A percentile compares a stretch with the other conserved stretches of the same genome.
Evolutionary conservation across 768 basidiomycete genomes (phyloP).

Genomic region (Tricholoma bakamatsutake): DNA sequence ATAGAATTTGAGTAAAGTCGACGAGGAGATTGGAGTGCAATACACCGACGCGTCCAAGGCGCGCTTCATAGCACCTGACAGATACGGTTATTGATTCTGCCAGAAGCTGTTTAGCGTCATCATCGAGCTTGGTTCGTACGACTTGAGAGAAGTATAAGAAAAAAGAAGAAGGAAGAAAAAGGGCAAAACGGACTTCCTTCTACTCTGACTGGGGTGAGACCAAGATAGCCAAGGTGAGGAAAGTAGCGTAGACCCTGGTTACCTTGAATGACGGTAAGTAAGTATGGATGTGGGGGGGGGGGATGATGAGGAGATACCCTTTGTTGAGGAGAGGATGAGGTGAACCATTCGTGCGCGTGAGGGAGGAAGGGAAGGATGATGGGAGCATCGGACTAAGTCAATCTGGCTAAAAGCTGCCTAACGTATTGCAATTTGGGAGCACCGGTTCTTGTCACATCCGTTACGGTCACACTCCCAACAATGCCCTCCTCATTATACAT

Average conservation of each 20-base stretch:
- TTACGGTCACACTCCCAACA: slow-evolving; percentile 15
- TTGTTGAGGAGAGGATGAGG: slow-evolving; percentile 58
- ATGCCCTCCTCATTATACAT: slow-evolving; percentile 70
- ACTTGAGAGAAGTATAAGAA: slow-evolving; percentile 30
- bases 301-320: slow-evolving; percentile 28
- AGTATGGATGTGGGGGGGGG: slow-evolving; percentile 5
- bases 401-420: slow-evolving; percentile 20
- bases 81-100: slow-evolving; percentile 65
- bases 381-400: slow-evolving; percentile 25
- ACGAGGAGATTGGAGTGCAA: slow-evolving; percentile 60
- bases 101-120: slow-evolving; percentile 60
- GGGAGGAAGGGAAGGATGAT: slow-evolving; percentile 22
- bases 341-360: slow-evolving; percentile 51
- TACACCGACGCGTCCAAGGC: slow-evolving; percentile 53
- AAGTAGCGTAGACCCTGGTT: slow-evolving; percentile 68
- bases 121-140: slow-evolving; percentile 66
- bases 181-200: slow-evolving; percentile 55
- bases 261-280: slow-evolving; percentile 27
- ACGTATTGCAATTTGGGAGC: slow-evolving; percentile 32
- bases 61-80: slow-evolving; percentile 81
- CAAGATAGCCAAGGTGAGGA: slow-evolving; percentile 73
- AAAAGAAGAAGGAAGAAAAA: slow-evolving; percentile 6
- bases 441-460: slow-evolving; percentile 13
- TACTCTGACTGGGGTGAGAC: slow-evolving; percentile 71
- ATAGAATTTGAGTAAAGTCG: slow-evolving; percentile 60